Evolutionary conservation across 192 early-diverging fungal species (phyloP).

Genomic region (Podila epigama): DNA sequence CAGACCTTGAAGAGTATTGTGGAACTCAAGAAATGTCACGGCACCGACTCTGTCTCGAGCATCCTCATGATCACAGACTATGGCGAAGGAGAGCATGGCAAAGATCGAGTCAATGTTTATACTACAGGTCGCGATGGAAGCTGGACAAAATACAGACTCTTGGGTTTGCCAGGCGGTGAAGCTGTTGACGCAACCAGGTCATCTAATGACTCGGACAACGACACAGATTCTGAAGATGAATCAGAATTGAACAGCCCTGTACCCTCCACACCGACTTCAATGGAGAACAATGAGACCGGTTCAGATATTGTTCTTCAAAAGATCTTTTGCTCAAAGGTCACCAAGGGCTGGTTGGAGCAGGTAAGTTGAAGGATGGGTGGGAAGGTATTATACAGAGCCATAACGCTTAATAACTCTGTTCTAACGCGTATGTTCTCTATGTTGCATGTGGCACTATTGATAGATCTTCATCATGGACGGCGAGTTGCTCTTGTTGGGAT

Average conservation of each 20-base stretch:
- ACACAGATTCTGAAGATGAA: slow-evolving; percentile 3
- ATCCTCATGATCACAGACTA: slow-evolving; percentile 41
- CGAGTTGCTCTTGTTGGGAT: slow-evolving; percentile 69
- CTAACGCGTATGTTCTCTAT: too few species aligned
- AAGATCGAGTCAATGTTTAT: slow-evolving; percentile 57
- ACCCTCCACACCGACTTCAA: neutral
- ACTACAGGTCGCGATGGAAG: slow-evolving; percentile 74
- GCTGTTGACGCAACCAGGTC: neutral
- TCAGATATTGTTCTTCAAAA: slow-evolving; percentile 54
- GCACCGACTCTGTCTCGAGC: slow-evolving; percentile 38
- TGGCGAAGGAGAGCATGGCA: slow-evolving; percentile 24
- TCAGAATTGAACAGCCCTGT: neutral
- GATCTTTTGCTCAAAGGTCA: slow-evolving; percentile 68
- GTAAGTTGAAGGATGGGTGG: slow-evolving; percentile 13
- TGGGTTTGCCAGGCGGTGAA: slow-evolving; percentile 29
- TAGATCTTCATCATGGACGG: slow-evolving; percentile 54
- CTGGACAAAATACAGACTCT: slow-evolving; percentile 60
- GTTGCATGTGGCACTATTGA: too few species aligned
- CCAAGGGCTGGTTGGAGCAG: slow-evolving; percentile 79
- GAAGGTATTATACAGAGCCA: too few species aligned
- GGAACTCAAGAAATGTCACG: slow-evolving; percentile 29
- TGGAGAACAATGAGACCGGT: slow-evolving; percentile 8
- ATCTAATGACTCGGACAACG: neutral
- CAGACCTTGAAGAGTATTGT: slow-evolving; percentile 14
- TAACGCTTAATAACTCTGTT: too few species aligned